Evolutionary conservation across 192 early-diverging fungal genomes (phyloP).

Genomic region (Phlyctochytrium arcticum): DNA sequence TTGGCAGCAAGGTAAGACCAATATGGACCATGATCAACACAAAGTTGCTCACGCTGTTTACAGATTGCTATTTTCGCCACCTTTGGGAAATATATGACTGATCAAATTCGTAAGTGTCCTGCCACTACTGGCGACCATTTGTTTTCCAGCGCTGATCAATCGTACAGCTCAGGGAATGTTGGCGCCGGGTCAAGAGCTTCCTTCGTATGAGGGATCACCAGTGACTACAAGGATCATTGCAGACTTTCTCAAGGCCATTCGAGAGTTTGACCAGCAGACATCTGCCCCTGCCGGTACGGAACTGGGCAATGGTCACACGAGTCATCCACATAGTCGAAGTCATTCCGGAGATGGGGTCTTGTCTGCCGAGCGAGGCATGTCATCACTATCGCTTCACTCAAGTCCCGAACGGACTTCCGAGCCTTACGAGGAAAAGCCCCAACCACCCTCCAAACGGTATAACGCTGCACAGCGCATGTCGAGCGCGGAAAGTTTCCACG

Average conservation of each 20-base stretch:
- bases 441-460: background rate
- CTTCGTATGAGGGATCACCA: constrained; percentile 3
- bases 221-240: constrained; percentile 12
- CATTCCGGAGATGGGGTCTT: background rate
- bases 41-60: background rate
- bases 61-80: constrained; percentile 25
- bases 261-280: background rate
- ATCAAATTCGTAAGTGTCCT: constrained; percentile 29
- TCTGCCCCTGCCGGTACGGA: no score
- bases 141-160: no score
- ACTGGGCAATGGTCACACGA: no score
- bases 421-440: background rate
- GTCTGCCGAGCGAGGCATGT: background rate
- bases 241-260: constrained; percentile 20
- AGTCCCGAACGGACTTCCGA: background rate
- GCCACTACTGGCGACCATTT: no score
- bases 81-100: constrained; percentile 36
- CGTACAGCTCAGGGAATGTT: constrained; percentile 28
- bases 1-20: constrained; percentile 17
- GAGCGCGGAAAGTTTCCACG: background rate
- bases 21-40: background rate
- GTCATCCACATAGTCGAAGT: background rate
- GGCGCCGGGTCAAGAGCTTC: constrained; percentile 31
- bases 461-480: background rate
- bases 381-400: background rate